Evolutionary conservation across 345 rosid species (phyloP), one percentile per base, ranked within the genome.

Genomic region (Populus nigra): DNA sequence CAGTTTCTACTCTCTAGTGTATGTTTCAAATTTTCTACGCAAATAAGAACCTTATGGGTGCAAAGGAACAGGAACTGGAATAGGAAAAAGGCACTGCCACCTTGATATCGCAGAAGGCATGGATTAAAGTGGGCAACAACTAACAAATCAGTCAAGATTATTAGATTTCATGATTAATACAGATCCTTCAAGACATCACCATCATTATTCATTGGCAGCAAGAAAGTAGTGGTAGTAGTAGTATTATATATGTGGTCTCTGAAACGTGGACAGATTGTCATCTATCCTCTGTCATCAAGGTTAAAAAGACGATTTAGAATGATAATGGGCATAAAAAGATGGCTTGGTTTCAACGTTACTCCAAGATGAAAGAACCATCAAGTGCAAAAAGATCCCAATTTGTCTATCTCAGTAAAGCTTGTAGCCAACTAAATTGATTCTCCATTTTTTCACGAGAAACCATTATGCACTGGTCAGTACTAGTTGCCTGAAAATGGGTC

Each of bases 301-400:
- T 50, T 33, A 23, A 35, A 49, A 61, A 55, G 70, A 73, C 18
- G 47, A 31, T 31, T 75, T 75, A 27, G 29, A 38, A 43, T 35
- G 49, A 73, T 39, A 67, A 55, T 57, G 77, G 75, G 68, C 50
- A 50, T 50, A 53, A n/a, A 20, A 53, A 73, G 76, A 55, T 80
- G 73, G 75, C 80, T 79, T 83, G 66, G 74, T 70, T 74, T 79
- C 81, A 23, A 83, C 83, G 86, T 74, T 77, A 66, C 84, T 81
- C 81, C 69, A 68, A 76, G n/a, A 57, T 55, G 67, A 80, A 78
- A 80, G 59, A 36, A 39, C 27, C 35, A 69, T 36, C 62, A 25
- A 59, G 65, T 15, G 57, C 35, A 47, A 35, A 47, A 6, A 13
- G 50, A 77, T 63, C 17, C 29, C 31, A 23, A 68, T 12, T 47